A percentile compares a stretch with the other conserved stretches of the same genome.
phyloP scores from a whole-genome alignment of 805 yeast genomes.

The Kuraishia piskuri region DNA sequence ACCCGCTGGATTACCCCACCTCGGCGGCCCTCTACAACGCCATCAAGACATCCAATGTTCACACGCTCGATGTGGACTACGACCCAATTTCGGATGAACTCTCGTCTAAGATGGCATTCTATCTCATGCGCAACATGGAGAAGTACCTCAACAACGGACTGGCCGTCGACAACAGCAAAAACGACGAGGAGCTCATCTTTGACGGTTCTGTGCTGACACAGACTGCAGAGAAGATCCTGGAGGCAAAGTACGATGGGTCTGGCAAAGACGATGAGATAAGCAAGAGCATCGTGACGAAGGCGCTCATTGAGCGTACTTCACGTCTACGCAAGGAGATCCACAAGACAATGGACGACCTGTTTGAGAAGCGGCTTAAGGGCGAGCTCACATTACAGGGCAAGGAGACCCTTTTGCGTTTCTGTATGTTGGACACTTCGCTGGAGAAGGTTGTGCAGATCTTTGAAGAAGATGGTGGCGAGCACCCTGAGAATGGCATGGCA shows the following conservation, averaged over 20 bases:
- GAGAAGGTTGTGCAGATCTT: slow-evolving; percentile 44
- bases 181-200: slow-evolving; percentile 54
- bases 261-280: slow-evolving; percentile 26
- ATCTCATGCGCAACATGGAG: slow-evolving; percentile 51
- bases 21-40: slow-evolving; percentile 43
- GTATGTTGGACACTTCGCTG: slow-evolving; percentile 44
- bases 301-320: slow-evolving; percentile 41
- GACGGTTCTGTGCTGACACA: slow-evolving; percentile 71
- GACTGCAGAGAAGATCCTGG: slow-evolving; percentile 60
- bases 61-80: slow-evolving; percentile 45
- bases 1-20: slow-evolving; percentile 31
- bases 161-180: slow-evolving; percentile 10
- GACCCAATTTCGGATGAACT: slow-evolving; percentile 43
- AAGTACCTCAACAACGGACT: slow-evolving; percentile 26
- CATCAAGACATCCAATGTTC: slow-evolving; percentile 37
- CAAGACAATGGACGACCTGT: slow-evolving; percentile 39
- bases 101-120: slow-evolving; percentile 45
- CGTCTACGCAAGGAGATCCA: slow-evolving; percentile 44
- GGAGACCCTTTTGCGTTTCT: slow-evolving; percentile 43
- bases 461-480: slow-evolving; percentile 21
- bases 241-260: slow-evolving; percentile 19
- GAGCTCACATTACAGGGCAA: slow-evolving; percentile 44
- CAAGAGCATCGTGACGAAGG: slow-evolving; percentile 37
- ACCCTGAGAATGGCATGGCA: slow-evolving; percentile 3
- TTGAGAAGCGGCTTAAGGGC: slow-evolving; percentile 36